phyloP scores from a whole-genome alignment of 495 filamentous ascomycete species.

The Aspergillus olivimuriae region DNA sequence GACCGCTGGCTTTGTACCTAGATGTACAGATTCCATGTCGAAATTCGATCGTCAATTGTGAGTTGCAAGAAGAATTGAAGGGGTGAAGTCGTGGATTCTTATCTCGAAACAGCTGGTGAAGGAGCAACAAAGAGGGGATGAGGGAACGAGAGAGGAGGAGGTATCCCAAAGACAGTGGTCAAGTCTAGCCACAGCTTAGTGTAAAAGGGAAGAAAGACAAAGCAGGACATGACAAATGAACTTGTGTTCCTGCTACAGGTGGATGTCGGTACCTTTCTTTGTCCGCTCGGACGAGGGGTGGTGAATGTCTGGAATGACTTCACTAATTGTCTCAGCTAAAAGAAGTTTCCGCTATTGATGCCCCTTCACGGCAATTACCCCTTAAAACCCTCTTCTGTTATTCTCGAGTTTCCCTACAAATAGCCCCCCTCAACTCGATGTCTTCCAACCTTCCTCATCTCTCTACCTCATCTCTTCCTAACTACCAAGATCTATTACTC shows the following conservation, averaged over 20 bases:
- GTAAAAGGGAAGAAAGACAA: constrained; percentile 8
- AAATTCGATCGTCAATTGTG: background rate
- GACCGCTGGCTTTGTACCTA: constrained; percentile 9
- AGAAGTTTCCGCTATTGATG: too few relatives aligned
- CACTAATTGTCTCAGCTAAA: constrained; percentile 1
- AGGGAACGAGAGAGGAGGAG: constrained; percentile 2
- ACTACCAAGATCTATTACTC: too few relatives aligned
- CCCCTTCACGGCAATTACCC: too few relatives aligned
- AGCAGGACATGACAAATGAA: constrained; percentile 12
- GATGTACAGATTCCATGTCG: constrained; percentile 15
- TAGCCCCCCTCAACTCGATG: too few relatives aligned
- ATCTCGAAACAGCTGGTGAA: background rate
- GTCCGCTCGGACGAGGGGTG: constrained; percentile 8
- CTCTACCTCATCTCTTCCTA: too few relatives aligned
- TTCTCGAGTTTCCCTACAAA: too few relatives aligned
- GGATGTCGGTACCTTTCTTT: constrained; percentile 20
- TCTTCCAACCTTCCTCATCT: too few relatives aligned
- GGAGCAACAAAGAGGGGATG: background rate
- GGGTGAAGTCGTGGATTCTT: background rate
- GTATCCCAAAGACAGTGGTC: constrained; percentile 9
- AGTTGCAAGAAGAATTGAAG: background rate
- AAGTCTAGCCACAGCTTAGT: constrained; percentile 4
- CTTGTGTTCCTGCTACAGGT: constrained; percentile 9
- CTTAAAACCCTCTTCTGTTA: too few relatives aligned
- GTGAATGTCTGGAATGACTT: constrained; percentile 10